Evolutionary conservation across 495 filamentous ascomycete species (phyloP).

Genomic region (Aspergillus leporis): DNA sequence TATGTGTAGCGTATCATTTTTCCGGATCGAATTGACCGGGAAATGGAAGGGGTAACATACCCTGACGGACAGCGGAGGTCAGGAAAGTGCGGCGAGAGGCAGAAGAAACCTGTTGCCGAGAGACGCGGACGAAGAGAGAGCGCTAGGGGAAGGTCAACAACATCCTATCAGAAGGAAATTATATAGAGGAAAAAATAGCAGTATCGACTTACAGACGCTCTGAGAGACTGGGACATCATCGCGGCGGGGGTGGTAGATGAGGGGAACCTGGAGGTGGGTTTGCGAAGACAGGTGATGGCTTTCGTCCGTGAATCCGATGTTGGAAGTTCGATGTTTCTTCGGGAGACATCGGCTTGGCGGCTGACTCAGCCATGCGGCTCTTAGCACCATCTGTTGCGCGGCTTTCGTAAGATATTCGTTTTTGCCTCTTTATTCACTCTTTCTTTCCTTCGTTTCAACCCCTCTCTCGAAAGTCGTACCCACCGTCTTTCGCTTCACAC

Average conservation of each 20-base stretch:
- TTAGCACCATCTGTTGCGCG: background rate
- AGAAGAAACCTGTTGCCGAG: conserved; percentile 64
- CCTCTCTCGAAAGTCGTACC: conserved; percentile 6
- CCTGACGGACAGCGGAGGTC: conserved; percentile 45
- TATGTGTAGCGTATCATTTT: background rate
- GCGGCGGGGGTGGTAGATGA: conserved; percentile 40
- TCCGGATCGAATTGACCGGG: conserved; percentile 3
- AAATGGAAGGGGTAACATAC: conserved; percentile 29
- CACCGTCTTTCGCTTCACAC: conserved; percentile 28
- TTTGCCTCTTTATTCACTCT: conserved; percentile 11
- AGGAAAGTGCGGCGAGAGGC: conserved; percentile 80
- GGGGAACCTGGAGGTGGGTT: conserved; percentile 26
- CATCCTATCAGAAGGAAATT: background rate
- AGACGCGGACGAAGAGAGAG: conserved; percentile 75
- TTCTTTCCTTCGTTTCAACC: conserved; percentile 4
- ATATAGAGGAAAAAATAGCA: background rate
- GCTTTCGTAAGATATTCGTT: conserved; percentile 5
- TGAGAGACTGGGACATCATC: conserved; percentile 68
- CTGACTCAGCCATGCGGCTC: conserved; percentile 31
- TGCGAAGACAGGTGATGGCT: conserved; percentile 31
- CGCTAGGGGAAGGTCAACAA: conserved; percentile 54
- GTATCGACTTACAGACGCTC: conserved; percentile 59
- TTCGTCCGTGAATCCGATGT: conserved; percentile 40
- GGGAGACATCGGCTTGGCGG: conserved; percentile 31
- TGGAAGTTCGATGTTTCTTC: conserved; percentile 29